Evolutionary conservation across 2,329 filamentous ascomycete species (phyloP).

Genomic region (Colletotrichum sp.): DNA sequence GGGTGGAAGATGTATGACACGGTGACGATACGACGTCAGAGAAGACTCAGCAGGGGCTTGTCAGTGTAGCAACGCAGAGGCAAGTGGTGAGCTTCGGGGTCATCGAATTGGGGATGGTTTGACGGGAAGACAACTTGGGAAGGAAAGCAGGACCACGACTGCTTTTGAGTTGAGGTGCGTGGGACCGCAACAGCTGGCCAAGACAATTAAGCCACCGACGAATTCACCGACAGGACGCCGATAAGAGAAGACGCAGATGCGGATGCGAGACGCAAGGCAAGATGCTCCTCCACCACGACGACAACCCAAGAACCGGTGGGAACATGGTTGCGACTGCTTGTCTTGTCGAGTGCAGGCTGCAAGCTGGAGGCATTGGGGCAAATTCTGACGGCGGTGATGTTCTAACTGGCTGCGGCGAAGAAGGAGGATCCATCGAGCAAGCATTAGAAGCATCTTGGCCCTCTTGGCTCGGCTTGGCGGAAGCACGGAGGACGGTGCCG

Average conservation of each 20-base stretch:
- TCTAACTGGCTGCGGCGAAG: neutral
- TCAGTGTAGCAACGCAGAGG: neutral
- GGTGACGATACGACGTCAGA: neutral
- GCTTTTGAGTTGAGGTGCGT: neutral
- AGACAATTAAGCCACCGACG: neutral
- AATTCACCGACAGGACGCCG: neutral
- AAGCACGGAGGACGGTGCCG: neutral
- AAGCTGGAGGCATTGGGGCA: neutral
- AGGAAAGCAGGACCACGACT: neutral
- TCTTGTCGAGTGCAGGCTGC: neutral
- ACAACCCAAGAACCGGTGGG: neutral
- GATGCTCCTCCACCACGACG: neutral
- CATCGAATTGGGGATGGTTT: neutral
- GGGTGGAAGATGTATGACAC: neutral
- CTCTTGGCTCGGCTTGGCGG: neutral
- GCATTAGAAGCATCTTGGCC: conserved; percentile 4
- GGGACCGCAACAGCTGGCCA: neutral
- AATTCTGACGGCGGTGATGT: neutral
- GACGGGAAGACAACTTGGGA: accelerated
- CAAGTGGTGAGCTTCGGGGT: neutral
- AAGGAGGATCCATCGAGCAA: neutral
- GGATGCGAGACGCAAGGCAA: neutral
- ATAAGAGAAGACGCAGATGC: neutral
- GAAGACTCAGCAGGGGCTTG: neutral
- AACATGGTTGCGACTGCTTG: neutral